Conservation (phyloP, 2,329 filamentous ascomycete genomes). For the Colletotrichum godetiae region DNA sequence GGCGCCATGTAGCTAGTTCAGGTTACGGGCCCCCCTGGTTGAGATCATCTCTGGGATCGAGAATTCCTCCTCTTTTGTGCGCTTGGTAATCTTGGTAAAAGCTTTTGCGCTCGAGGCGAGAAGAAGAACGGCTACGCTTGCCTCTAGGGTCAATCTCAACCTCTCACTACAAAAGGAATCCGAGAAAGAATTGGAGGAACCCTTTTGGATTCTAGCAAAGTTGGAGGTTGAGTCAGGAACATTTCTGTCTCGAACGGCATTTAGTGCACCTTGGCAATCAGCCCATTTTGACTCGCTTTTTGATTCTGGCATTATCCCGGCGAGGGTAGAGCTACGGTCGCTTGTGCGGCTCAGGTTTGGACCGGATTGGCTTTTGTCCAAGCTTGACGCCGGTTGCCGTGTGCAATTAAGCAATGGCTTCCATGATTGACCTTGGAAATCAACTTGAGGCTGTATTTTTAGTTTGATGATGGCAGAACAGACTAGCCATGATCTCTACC, state of each 20-base stretch:
- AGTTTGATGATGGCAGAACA: neutral
- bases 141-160: too few species aligned
- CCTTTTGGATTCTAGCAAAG: too few species aligned
- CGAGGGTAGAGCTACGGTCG: neutral
- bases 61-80: neutral
- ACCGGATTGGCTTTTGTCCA: neutral
- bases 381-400: neutral
- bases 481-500: too few species aligned
- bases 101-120: too few species aligned
- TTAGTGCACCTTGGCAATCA: constrained; percentile 27
- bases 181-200: too few species aligned
- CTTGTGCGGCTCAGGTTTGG: neutral
- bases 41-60: neutral
- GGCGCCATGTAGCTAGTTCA: neutral
- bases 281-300: constrained; percentile 29
- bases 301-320: neutral
- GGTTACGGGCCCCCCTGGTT: neutral
- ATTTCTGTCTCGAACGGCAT: neutral
- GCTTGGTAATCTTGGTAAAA: neutral
- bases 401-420: neutral
- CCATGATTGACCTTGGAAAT: neutral
- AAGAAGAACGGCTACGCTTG: neutral
- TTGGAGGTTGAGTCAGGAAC: neutral
- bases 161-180: neutral
- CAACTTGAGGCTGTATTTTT: neutral